Conservation (phyloP, 305 asterid species). For the Solanum hybrid region DNA sequence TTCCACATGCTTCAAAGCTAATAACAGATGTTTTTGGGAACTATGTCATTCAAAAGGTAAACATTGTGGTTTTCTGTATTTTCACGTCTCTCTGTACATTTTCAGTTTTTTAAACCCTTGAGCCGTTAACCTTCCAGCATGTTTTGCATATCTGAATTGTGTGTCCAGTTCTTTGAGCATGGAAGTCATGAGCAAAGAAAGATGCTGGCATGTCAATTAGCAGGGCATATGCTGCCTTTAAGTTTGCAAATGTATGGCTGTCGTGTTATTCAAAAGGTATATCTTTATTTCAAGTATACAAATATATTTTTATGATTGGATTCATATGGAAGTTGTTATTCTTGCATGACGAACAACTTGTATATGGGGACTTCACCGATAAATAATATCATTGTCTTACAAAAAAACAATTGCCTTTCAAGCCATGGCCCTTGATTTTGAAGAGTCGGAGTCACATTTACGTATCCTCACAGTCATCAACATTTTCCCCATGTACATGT, state of each 20-base stretch:
- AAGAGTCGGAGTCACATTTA: neutral
- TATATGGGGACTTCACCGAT: neutral
- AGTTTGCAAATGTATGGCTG: constrained; percentile 92
- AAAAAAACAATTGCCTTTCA: neutral
- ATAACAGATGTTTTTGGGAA: constrained; percentile 87
- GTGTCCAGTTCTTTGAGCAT: constrained; percentile 64
- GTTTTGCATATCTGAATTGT: constrained; percentile 10
- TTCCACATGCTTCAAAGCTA: constrained; percentile 66
- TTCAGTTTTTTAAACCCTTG: neutral
- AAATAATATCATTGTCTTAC: neutral
- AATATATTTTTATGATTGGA: neutral
- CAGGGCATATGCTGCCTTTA: constrained; percentile 54
- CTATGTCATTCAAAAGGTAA: constrained; percentile 89
- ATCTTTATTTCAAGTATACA: neutral
- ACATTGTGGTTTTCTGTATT: neutral
- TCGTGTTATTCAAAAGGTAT: constrained; percentile 84
- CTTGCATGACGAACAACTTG: neutral
- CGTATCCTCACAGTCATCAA: neutral
- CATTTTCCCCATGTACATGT: neutral
- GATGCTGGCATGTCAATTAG: constrained; percentile 58
- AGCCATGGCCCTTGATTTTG: neutral
- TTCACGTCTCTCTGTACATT: neutral
- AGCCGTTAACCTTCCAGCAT: constrained; percentile 8
- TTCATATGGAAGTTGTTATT: neutral
- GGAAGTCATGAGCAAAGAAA: constrained; percentile 59